Conservation (phyloP, 345 rosid genomes). For the Turritis glabra region DNA sequence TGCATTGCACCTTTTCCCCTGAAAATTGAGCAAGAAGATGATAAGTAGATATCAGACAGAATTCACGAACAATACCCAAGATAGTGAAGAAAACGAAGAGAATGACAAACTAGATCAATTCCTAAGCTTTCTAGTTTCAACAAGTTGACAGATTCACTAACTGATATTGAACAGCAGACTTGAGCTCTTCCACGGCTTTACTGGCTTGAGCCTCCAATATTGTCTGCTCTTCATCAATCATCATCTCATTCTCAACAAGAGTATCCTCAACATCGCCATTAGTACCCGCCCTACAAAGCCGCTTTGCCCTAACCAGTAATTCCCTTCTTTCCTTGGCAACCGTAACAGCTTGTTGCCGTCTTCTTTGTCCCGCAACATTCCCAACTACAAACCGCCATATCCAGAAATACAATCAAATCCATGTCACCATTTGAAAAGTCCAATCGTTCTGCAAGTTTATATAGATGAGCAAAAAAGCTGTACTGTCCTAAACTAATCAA, state of each 20-base stretch:
- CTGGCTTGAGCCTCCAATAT: slow-evolving; percentile 65
- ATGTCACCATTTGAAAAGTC: background rate
- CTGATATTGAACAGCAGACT: slow-evolving; percentile 69
- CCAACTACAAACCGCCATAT: slow-evolving; percentile 54
- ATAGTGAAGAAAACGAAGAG: background rate
- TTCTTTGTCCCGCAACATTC: slow-evolving; percentile 73
- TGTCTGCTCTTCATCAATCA: slow-evolving; percentile 76
- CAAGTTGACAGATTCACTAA: slow-evolving; percentile 42
- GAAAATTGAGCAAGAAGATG: slow-evolving; percentile 25
- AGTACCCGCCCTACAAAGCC: slow-evolving; percentile 78
- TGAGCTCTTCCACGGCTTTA: slow-evolving; percentile 72
- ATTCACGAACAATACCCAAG: background rate
- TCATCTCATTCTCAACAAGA: slow-evolving; percentile 58
- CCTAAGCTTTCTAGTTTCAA: background rate
- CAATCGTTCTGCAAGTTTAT: background rate
- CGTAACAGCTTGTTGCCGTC: slow-evolving; percentile 81
- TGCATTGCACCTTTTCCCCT: slow-evolving; percentile 94
- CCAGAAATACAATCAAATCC: slow-evolving; percentile 27
- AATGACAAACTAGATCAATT: background rate
- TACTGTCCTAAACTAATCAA: background rate
- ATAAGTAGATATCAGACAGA: background rate
- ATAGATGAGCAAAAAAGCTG: background rate
- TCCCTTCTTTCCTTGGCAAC: slow-evolving; percentile 95
- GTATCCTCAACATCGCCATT: slow-evolving; percentile 45
- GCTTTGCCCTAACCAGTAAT: slow-evolving; percentile 78